Evolutionary conservation across 768 basidiomycete species (phyloP).

Genomic region (Leucosporidium creatinivorum): DNA sequence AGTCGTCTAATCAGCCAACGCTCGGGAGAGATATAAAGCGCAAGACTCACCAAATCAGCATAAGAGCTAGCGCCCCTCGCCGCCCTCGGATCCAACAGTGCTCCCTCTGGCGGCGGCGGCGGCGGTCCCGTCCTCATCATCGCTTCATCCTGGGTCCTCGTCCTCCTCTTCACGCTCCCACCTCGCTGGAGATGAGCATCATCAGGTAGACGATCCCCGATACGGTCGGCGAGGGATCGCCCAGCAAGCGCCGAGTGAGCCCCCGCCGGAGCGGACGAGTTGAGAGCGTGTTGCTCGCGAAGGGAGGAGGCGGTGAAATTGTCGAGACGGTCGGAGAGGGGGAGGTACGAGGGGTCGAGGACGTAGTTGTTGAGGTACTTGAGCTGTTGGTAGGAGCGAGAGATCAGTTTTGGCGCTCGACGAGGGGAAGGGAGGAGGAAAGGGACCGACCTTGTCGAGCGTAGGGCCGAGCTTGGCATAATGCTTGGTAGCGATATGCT

Average conservation of each 20-base stretch:
- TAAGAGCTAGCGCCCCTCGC: slow-evolving; percentile 16
- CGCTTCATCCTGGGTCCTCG: background rate
- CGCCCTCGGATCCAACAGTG: slow-evolving; percentile 23
- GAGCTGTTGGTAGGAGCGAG: slow-evolving; percentile 41
- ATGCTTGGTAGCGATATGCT: slow-evolving; percentile 94
- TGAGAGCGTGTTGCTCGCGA: slow-evolving; percentile 4
- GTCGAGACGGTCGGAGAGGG: slow-evolving; percentile 11
- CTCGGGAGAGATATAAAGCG: background rate
- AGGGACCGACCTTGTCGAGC: slow-evolving; percentile 66
- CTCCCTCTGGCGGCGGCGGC: slow-evolving; percentile 26
- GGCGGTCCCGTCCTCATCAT: slow-evolving; percentile 11
- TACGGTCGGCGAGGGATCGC: background rate
- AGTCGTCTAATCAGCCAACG: background rate
- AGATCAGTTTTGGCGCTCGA: slow-evolving; percentile 21
- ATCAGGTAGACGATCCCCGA: background rate
- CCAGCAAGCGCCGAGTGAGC: background rate
- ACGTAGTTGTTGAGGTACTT: slow-evolving; percentile 93
- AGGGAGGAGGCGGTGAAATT: background rate
- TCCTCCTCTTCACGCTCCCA: background rate
- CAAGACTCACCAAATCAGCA: slow-evolving; percentile 22
- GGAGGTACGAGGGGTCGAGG: slow-evolving; percentile 84
- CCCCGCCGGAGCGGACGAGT: slow-evolving; percentile 6
- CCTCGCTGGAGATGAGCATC: background rate
- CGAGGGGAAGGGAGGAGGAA: background rate
- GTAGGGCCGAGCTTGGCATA: slow-evolving; percentile 60